A percentile compares a stretch with the other conserved stretches of the same genome.
Evolutionary conservation across 352 stramenopile genomes (phyloP).

Genomic region (Globisporangium irregulare): DNA sequence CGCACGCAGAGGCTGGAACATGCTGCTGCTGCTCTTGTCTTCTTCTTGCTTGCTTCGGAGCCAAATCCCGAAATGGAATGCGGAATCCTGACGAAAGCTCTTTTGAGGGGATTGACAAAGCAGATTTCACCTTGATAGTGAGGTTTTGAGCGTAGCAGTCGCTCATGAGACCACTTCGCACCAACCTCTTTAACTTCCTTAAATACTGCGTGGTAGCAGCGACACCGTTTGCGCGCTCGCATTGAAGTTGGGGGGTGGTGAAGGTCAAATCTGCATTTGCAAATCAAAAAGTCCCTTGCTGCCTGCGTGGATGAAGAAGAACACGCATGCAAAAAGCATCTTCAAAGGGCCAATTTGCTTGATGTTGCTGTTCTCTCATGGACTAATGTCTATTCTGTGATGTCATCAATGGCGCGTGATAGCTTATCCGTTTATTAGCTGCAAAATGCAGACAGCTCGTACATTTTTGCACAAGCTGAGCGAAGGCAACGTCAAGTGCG

Average conservation of each 20-base stretch:
- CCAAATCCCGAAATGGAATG: not conserved
- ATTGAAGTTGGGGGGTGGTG: not conserved
- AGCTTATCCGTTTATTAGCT: not conserved
- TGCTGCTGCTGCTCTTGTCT: not conserved
- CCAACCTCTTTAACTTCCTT: too few species aligned
- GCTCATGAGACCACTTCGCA: too few species aligned
- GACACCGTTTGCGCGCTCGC: too few species aligned
- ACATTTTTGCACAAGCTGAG: too few species aligned
- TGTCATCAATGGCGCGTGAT: not conserved
- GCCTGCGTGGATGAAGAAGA: not conserved
- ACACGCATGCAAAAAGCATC: not conserved
- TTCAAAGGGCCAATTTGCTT: not conserved
- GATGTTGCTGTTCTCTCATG: not conserved
- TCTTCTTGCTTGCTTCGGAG: not conserved
- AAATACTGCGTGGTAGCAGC: too few species aligned
- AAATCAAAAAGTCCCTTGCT: not conserved
- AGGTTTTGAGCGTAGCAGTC: not conserved
- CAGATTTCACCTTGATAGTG: not conserved
- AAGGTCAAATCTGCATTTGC: not conserved
- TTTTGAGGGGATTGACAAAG: not conserved
- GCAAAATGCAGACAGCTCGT: not conserved
- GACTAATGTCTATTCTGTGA: too few species aligned
- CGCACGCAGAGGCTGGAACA: conserved; percentile 29
- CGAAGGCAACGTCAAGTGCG: too few species aligned
- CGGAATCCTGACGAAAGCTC: not conserved